Conservation (phyloP, 2,329 filamentous ascomycete genomes). For the Fusarium duplospermum region DNA sequence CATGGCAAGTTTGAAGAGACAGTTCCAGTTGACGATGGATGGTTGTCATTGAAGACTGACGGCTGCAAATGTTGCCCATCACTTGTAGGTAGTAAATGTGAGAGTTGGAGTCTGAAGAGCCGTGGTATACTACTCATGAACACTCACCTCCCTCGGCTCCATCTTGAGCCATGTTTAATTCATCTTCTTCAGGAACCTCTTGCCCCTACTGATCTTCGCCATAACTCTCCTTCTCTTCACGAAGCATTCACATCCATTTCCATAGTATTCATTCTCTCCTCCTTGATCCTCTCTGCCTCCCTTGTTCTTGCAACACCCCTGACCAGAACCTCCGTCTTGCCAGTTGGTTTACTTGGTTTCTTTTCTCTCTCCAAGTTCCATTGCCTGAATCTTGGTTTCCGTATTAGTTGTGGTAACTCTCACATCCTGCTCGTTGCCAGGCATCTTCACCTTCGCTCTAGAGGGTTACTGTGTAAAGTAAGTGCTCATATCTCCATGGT, state of each 20-base stretch:
- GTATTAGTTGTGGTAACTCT: background rate
- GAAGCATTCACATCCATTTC: background rate
- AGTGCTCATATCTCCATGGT: constrained; percentile 1
- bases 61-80: background rate
- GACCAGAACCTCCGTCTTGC: background rate
- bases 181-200: background rate
- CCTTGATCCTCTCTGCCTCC: background rate
- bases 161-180: background rate
- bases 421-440: background rate
- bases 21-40: background rate
- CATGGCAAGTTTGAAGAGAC: background rate
- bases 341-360: background rate
- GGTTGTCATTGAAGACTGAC: background rate
- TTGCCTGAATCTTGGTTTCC: background rate
- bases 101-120: background rate
- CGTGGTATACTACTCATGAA: background rate
- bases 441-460: background rate
- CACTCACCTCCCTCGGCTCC: background rate
- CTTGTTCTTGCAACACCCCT: background rate
- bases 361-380: background rate
- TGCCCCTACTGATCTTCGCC: background rate
- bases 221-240: background rate
- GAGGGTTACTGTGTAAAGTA: constrained; percentile 3
- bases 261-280: background rate
- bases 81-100: background rate